Evolutionary conservation across 1,284 basidiomycete genomes (phyloP), one percentile per base, ranked within the genome.

Genomic region (Xanthoconium separans): DNA sequence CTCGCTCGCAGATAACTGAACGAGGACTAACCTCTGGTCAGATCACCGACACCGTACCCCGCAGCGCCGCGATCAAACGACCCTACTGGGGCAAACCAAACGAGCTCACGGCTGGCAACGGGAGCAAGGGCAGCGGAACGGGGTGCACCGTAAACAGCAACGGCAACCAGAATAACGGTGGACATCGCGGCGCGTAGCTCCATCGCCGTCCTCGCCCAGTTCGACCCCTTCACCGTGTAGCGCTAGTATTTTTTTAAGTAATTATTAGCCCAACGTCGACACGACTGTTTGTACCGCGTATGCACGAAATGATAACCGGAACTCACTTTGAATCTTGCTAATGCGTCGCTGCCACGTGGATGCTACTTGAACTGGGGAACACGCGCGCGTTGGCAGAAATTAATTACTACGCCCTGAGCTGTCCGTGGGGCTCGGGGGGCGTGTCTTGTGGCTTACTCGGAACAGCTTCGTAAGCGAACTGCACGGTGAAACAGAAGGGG

Each of bases 191-290:
- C 13, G 33, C 13, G 20, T 2, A 16, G 20, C 29, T 20, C 18
- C 29, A 20, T 43, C 6, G 11, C n/a, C 20, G 16, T 33, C 7
- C 29, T 12, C 15, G 18, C 27, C 24, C 15, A 8, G 15, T 40
- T 37, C 20, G 10, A 36, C 22, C 50, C 6, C n/a, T 58, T 30
- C n/a, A 36, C 30, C 43, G 13, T 55, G 63, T 62, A 65, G 31
- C 45, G 10, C 30, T 51, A 43, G 31, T 34, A 16, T 13, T 16
- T 8, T 16, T 34, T 33, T 33, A 11, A 11, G 6, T 47, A n/a
- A 47, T 36, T 24, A 47, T 47, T 16, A 2, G 27, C 27, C 39
- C 15, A 27, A 16, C n/a, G 22, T 16, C 12, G 31, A 44, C 12
- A 7, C 7, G 20, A 30, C 12, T 12, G 12, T 36, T 27, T 44